Conservation (phyloP, 2,329 filamentous ascomycete genomes). For the Aspergillus viridinutans region DNA sequence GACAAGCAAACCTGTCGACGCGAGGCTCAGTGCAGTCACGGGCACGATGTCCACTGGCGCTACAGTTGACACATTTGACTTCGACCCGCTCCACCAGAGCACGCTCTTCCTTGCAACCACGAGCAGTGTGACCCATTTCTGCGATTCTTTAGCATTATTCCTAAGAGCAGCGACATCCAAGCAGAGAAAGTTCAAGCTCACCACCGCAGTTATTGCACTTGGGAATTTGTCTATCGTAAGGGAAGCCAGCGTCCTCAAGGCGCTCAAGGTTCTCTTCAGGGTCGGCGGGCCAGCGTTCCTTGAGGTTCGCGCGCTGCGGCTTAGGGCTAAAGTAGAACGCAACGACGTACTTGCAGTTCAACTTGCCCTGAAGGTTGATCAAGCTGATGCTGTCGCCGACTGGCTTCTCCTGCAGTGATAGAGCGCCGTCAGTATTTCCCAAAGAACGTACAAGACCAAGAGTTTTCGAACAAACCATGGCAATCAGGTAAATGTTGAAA, state of each 20-base stretch:
- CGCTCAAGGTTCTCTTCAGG: constrained; percentile 50
- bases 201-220: constrained; percentile 50
- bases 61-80: constrained; percentile 51
- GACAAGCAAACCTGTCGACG: constrained; percentile 42
- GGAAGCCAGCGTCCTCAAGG: constrained; percentile 48
- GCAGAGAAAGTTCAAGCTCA: constrained; percentile 20
- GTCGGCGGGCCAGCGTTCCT: constrained; percentile 47
- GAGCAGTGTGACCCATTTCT: constrained; percentile 48
- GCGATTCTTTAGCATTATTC: background rate
- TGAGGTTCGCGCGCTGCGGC: constrained; percentile 44
- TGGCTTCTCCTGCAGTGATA: constrained; percentile 36
- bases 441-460: background rate
- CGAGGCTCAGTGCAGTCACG: constrained; percentile 44
- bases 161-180: background rate
- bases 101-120: constrained; percentile 48
- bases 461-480: constrained; percentile 32
- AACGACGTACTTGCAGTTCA: constrained; percentile 48
- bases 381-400: constrained; percentile 44
- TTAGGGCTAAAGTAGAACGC: constrained; percentile 47
- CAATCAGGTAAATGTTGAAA: constrained; percentile 50
- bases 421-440: constrained; percentile 6
- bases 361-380: constrained; percentile 51
- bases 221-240: constrained; percentile 47
- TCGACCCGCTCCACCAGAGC: constrained; percentile 35
- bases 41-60: constrained; percentile 44